Conservation (phyloP, 2,329 filamentous ascomycete species). For the Pseudogymnoascus sp. region DNA sequence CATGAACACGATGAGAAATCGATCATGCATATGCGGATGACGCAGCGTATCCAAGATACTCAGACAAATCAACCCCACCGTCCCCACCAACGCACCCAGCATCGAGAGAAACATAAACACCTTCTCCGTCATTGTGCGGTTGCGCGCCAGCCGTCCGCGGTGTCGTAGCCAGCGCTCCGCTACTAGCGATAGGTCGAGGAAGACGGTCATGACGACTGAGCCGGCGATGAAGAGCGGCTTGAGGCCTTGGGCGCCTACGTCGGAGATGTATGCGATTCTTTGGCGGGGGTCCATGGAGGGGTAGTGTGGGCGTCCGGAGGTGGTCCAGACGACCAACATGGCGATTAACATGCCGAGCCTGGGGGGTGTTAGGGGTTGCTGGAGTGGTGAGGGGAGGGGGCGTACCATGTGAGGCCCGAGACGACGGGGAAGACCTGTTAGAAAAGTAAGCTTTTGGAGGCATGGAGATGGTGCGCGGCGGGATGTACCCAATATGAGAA, state of each 20-base stretch:
- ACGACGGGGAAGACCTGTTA: constrained; percentile 56
- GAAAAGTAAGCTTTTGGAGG: constrained; percentile 6
- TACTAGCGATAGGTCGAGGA: constrained; percentile 72
- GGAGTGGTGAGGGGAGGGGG: constrained; percentile 15
- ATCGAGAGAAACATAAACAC: constrained; percentile 53
- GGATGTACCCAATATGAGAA: constrained; percentile 37
- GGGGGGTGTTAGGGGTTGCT: constrained; percentile 13
- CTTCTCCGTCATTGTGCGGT: constrained; percentile 55
- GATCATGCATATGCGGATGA: constrained; percentile 59
- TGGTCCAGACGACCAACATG: constrained; percentile 62
- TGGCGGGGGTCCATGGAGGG: constrained; percentile 49
- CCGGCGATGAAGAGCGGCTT: constrained; percentile 75
- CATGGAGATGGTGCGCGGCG: neutral
- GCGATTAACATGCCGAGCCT: constrained; percentile 59
- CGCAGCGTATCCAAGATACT: constrained; percentile 76
- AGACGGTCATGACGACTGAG: constrained; percentile 61
- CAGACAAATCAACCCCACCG: constrained; percentile 70
- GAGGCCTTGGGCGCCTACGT: constrained; percentile 51
- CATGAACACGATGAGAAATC: constrained; percentile 77
- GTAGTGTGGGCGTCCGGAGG: constrained; percentile 47
- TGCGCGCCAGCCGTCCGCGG: constrained; percentile 66
- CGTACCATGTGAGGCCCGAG: constrained; percentile 42
- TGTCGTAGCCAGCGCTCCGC: constrained; percentile 82
- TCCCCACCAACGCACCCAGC: constrained; percentile 63
- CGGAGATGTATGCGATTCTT: constrained; percentile 63